Evolutionary conservation across 2,329 filamentous ascomycete genomes (phyloP).

Genomic region (Diplodia scrobiculata): DNA sequence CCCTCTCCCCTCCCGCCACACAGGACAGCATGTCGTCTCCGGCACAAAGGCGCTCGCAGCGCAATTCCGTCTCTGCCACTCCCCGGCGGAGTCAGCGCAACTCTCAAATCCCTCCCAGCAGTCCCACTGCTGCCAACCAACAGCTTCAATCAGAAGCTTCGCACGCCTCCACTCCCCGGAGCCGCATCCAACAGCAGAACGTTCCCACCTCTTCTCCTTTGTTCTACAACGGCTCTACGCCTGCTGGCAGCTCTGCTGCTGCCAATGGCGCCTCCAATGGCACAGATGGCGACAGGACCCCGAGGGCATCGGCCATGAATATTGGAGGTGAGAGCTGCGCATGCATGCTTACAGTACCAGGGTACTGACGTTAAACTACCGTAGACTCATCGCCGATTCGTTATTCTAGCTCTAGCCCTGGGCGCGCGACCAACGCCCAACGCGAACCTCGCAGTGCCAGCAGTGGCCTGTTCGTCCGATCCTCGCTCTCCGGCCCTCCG

Average conservation of each 20-base stretch:
- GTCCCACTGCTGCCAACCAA: slow-evolving; percentile 50
- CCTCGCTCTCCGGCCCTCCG: slow-evolving; percentile 48
- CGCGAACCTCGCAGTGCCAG: slow-evolving; percentile 75
- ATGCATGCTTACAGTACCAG: background rate
- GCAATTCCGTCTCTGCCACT: slow-evolving; percentile 58
- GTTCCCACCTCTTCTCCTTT: slow-evolving; percentile 75
- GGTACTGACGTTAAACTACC: slow-evolving; percentile 31
- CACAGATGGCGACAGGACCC: slow-evolving; percentile 67
- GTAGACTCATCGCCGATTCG: slow-evolving; percentile 88
- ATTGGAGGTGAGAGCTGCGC: slow-evolving; percentile 60
- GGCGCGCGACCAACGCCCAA: slow-evolving; percentile 58
- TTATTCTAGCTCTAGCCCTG: slow-evolving; percentile 87
- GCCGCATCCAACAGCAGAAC: slow-evolving; percentile 50
- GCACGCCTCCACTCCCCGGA: slow-evolving; percentile 45
- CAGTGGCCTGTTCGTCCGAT: slow-evolving; percentile 81
- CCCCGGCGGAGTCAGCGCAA: slow-evolving; percentile 57
- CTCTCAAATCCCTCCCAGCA: slow-evolving; percentile 59
- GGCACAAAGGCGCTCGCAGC: slow-evolving; percentile 57
- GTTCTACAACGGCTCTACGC: slow-evolving; percentile 60
- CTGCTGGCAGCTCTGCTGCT: slow-evolving; percentile 32
- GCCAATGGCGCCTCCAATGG: slow-evolving; percentile 47
- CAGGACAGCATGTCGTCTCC: slow-evolving; percentile 63
- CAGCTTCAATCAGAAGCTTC: slow-evolving; percentile 50
- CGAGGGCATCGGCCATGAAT: slow-evolving; percentile 63
- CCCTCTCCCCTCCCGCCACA: background rate